Evolutionary conservation across 2,329 filamentous ascomycete genomes (phyloP).

Genomic region (Phoma sp.): DNA sequence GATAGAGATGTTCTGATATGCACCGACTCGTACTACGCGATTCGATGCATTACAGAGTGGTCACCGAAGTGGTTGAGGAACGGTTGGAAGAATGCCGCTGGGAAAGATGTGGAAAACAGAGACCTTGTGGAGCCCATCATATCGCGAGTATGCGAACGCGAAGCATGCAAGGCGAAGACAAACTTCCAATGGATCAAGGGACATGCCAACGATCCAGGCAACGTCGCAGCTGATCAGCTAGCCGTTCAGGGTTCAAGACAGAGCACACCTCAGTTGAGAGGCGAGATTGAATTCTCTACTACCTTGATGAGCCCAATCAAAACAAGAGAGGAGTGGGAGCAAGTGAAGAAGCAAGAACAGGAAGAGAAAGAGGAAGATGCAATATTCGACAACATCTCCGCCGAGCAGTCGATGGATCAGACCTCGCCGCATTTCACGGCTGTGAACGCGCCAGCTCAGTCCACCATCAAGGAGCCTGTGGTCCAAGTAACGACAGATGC

Average conservation of each 20-base stretch:
- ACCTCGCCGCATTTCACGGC: constrained; percentile 10
- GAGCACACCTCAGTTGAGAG: constrained; percentile 24
- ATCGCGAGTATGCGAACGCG: constrained; percentile 72
- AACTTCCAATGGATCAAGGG: constrained; percentile 90
- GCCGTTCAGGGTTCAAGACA: constrained; percentile 25
- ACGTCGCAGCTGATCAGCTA: constrained; percentile 74
- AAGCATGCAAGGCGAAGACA: constrained; percentile 60
- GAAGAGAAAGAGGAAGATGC: constrained; percentile 11
- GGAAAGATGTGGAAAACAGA: constrained; percentile 80
- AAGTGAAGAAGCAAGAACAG: constrained; percentile 10
- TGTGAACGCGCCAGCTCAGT: not conserved
- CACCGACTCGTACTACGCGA: constrained; percentile 90
- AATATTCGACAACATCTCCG: constrained; percentile 1
- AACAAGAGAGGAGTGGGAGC: constrained; percentile 11
- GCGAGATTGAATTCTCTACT: constrained; percentile 14
- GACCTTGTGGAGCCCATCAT: constrained; percentile 80
- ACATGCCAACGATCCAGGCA: constrained; percentile 74
- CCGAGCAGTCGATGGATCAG: constrained; percentile 9
- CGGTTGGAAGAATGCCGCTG: constrained; percentile 75
- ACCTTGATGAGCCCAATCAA: constrained; percentile 19
- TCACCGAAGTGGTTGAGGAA: constrained; percentile 76
- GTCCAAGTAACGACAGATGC: not conserved
- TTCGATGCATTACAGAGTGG: constrained; percentile 89
- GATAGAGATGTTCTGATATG: constrained; percentile 75
- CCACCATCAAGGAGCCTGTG: not conserved